phyloP scores from a whole-genome alignment of 2,329 filamentous ascomycete genomes.

The Sodiomyces alkalinus region DNA sequence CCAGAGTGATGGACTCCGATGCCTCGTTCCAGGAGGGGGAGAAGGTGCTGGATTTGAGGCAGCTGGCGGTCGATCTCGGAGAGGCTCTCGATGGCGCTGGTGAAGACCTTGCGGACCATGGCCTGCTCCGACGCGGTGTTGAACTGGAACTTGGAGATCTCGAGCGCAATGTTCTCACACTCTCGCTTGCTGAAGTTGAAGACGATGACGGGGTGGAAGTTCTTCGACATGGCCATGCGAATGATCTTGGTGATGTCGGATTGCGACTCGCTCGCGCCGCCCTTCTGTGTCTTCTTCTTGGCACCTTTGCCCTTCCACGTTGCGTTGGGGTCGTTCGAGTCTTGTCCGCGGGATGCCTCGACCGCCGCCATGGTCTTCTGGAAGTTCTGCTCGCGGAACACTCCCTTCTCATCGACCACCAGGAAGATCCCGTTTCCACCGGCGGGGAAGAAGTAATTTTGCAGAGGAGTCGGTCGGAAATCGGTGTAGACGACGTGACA shows the following conservation, averaged over 20 bases:
- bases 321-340: conserved; percentile 63
- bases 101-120: conserved; percentile 89
- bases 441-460: conserved; percentile 94
- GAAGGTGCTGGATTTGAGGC: conserved; percentile 78
- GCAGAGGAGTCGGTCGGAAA: conserved; percentile 88
- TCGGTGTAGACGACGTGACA: conserved; percentile 99
- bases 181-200: conserved; percentile 99
- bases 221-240: conserved; percentile 96
- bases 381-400: conserved; percentile 95
- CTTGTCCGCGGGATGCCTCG: conserved; percentile 72
- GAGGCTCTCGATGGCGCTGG: conserved; percentile 80
- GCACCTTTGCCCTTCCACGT: conserved; percentile 79
- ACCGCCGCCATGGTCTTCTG: conserved; percentile 88
- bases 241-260: conserved; percentile 96
- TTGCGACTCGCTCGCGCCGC: conserved; percentile 51
- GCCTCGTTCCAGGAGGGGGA: conserved; percentile 77
- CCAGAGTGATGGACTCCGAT: conserved; percentile 97
- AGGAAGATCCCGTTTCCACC: conserved; percentile 87
- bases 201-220: conserved; percentile 94
- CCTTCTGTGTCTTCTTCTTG: conserved; percentile 84
- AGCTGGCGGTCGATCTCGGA: conserved; percentile 82
- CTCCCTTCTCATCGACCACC: conserved; percentile 91
- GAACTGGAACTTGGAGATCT: conserved; percentile 78
- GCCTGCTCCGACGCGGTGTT: conserved; percentile 93
- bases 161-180: conserved; percentile 78